phyloP scores from a whole-genome alignment of 768 basidiomycete species.

The Leucocoprinus sp. region DNA sequence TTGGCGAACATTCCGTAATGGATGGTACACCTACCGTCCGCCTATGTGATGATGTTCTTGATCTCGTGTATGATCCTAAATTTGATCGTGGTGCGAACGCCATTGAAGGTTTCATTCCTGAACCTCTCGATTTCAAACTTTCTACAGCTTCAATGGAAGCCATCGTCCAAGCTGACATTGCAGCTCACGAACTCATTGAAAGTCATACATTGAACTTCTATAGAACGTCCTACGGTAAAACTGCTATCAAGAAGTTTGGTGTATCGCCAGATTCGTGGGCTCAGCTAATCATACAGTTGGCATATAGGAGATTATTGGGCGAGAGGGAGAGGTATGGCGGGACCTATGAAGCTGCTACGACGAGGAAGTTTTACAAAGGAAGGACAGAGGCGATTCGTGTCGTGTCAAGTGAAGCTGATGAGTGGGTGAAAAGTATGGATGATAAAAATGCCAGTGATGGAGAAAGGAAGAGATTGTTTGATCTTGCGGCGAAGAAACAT shows the following conservation, averaged over 20 bases:
- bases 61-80: conserved; percentile 44
- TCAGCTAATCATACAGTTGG: conserved; percentile 87
- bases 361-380: conserved; percentile 82
- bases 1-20: conserved; percentile 93
- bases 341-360: conserved; percentile 93
- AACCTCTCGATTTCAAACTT: conserved; percentile 58
- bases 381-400: conserved; percentile 92
- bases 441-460: conserved; percentile 31
- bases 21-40: conserved; percentile 80
- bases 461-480: conserved; percentile 46
- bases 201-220: conserved; percentile 57
- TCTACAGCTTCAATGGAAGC: conserved; percentile 37
- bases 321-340: conserved; percentile 52
- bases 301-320: conserved; percentile 65
- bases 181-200: conserved; percentile 48
- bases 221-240: conserved; percentile 76
- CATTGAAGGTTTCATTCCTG: conserved; percentile 24
- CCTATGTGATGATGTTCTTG: conserved; percentile 62
- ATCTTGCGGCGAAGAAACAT: conserved; percentile 57
- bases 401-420: conserved; percentile 67
- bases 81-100: conserved; percentile 53
- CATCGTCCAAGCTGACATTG: conserved; percentile 47
- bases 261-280: conserved; percentile 95
- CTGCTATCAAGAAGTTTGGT: conserved; percentile 75
- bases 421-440: conserved; percentile 73